Evolutionary conservation across 2,329 filamentous ascomycete genomes (phyloP).

Genomic region (Chrysoporthe puriensis): DNA sequence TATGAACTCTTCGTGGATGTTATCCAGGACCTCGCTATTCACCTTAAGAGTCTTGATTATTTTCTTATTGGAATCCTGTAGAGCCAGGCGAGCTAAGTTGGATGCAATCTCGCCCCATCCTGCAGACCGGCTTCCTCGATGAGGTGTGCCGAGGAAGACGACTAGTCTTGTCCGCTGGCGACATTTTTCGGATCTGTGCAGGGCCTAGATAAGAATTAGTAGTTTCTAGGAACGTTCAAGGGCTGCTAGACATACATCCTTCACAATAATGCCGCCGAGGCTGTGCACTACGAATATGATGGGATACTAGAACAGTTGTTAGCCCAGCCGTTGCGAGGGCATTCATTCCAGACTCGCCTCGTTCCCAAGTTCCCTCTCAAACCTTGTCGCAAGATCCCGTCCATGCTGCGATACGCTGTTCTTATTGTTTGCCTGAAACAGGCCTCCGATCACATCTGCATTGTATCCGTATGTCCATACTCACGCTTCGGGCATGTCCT

Average conservation of each 20-base stretch:
- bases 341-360: conserved; percentile 31
- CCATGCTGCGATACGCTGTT: conserved; percentile 44
- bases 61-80: not conserved
- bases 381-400: conserved; percentile 34
- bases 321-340: not conserved
- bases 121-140: not conserved
- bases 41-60: not conserved
- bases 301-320: not conserved
- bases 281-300: conserved; percentile 1
- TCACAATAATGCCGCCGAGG: conserved; percentile 1
- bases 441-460: conserved; percentile 40
- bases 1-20: not conserved
- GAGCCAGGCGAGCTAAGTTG: not conserved
- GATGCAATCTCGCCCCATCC: not conserved
- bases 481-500: conserved; percentile 41
- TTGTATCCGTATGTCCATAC: conserved; percentile 48
- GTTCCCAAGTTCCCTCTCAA: conserved; percentile 40
- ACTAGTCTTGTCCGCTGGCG: not conserved
- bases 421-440: conserved; percentile 43
- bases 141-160: not conserved
- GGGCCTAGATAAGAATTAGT: not conserved
- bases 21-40: not conserved
- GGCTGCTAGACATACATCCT: not conserved
- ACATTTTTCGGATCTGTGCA: not conserved
- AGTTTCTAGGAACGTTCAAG: not conserved